Conservation (phyloP, 2,329 filamentous ascomycete genomes). For the Aspergillus costaricaensis region DNA sequence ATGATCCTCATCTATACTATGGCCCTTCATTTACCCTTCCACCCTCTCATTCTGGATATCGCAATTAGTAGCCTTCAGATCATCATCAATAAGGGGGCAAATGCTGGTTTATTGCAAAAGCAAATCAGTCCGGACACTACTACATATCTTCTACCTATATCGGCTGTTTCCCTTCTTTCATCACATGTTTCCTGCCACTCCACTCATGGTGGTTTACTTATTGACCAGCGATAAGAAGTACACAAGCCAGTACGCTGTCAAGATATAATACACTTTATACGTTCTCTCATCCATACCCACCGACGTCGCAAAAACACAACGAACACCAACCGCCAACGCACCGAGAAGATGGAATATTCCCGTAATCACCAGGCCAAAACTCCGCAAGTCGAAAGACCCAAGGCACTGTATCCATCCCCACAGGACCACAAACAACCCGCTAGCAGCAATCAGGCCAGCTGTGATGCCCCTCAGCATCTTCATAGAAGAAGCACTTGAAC, state of each 20-base stretch:
- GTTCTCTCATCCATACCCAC: conserved; percentile 1
- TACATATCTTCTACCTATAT: too few species aligned
- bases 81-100: too few species aligned
- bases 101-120: too few species aligned
- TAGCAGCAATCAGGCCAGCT: not conserved
- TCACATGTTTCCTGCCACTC: too few species aligned
- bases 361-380: not conserved
- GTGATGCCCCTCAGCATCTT: not conserved
- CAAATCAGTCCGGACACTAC: too few species aligned
- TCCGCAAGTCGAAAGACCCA: not conserved
- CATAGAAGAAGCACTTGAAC: not conserved
- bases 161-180: not conserved
- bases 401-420: not conserved
- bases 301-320: not conserved
- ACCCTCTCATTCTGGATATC: too few species aligned
- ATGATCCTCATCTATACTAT: too few species aligned
- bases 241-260: not conserved
- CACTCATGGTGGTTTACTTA: not conserved
- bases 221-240: not conserved
- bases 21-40: too few species aligned
- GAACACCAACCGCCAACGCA: not conserved
- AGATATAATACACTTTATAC: not conserved
- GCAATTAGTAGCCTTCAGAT: too few species aligned
- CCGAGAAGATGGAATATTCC: not conserved
- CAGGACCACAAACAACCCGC: not conserved